Conservation (phyloP, 176 grass and related monocot species). For the Chloris gayana region DNA sequence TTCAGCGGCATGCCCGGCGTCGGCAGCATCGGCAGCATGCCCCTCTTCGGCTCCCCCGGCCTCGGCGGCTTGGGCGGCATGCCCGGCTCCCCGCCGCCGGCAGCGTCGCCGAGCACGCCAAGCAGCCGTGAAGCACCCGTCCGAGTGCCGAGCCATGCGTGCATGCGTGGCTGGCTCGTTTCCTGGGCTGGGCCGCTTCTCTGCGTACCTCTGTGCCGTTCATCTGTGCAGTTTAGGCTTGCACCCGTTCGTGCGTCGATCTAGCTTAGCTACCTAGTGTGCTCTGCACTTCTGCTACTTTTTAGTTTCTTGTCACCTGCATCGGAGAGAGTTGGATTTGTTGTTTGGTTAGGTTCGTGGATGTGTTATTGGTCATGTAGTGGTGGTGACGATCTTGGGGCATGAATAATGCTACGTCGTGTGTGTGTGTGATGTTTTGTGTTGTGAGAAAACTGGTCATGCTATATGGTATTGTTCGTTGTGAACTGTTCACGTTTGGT, state of each 20-base stretch:
- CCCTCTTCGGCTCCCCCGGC: constrained; percentile 42
- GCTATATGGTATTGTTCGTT: neutral
- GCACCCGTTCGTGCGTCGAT: constrained; percentile 13
- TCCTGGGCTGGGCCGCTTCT: constrained; percentile 7
- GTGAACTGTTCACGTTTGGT: neutral
- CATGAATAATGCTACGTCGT: constrained; percentile 58
- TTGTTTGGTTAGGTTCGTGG: constrained; percentile 20
- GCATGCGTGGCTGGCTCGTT: constrained; percentile 1
- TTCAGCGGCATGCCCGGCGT: constrained; percentile 48
- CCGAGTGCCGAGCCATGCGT: neutral
- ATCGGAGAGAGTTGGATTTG: constrained; percentile 39
- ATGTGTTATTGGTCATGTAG: constrained; percentile 31
- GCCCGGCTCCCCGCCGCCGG: constrained; percentile 46
- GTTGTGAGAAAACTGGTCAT: neutral
- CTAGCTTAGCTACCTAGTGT: neutral
- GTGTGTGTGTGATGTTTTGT: constrained; percentile 16
- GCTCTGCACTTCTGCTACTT: neutral
- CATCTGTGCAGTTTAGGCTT: constrained; percentile 29
- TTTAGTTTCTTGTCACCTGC: neutral
- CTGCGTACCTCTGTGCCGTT: neutral
- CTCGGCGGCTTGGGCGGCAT: constrained; percentile 47
- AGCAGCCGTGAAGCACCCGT: constrained; percentile 41
- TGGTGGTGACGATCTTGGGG: constrained; percentile 36
- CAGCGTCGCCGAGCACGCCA: constrained; percentile 40
- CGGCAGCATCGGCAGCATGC: constrained; percentile 45